phyloP scores from a whole-genome alignment of 2,329 filamentous ascomycete species.

The Talaromyces sp. region DNA sequence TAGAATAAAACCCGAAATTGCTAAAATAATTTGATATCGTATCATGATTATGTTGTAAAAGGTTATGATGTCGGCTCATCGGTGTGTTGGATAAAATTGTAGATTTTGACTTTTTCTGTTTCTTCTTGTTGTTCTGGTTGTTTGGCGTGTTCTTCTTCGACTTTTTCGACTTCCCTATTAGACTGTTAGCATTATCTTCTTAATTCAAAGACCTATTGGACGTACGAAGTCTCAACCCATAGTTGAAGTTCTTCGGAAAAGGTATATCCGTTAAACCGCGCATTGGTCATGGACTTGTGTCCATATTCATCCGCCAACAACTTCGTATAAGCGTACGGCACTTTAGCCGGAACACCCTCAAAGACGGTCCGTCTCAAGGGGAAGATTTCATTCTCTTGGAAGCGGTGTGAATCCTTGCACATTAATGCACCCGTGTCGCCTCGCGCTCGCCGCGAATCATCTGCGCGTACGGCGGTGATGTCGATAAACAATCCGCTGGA shows the following conservation, averaged over 20 bases:
- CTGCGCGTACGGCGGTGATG: constrained; percentile 56
- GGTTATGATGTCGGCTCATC: neutral
- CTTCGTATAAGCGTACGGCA: constrained; percentile 58
- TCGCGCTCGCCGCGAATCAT: constrained; percentile 39
- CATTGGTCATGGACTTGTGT: constrained; percentile 47
- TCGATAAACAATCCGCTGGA: constrained; percentile 61
- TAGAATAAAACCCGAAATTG: neutral
- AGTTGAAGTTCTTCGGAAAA: constrained; percentile 2
- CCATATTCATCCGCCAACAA: constrained; percentile 59
- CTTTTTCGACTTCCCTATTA: neutral
- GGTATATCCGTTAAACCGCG: constrained; percentile 43
- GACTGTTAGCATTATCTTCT: neutral
- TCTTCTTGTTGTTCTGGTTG: neutral
- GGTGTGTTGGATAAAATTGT: neutral
- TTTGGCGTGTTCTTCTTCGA: neutral
- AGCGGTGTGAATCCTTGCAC: constrained; percentile 59
- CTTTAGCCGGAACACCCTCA: constrained; percentile 53
- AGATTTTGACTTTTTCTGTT: neutral
- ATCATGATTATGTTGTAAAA: neutral
- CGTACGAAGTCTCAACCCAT: neutral
- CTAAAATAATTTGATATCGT: neutral
- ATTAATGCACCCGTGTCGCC: constrained; percentile 48
- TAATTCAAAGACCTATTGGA: neutral
- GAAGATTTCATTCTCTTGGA: constrained; percentile 55
- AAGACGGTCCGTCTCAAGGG: constrained; percentile 56